Percentiles rank a stretch among this genome's conserved stretches.
phyloP scores from a whole-genome alignment of 176 grass and related monocot species.

The Triticum monococcum region DNA sequence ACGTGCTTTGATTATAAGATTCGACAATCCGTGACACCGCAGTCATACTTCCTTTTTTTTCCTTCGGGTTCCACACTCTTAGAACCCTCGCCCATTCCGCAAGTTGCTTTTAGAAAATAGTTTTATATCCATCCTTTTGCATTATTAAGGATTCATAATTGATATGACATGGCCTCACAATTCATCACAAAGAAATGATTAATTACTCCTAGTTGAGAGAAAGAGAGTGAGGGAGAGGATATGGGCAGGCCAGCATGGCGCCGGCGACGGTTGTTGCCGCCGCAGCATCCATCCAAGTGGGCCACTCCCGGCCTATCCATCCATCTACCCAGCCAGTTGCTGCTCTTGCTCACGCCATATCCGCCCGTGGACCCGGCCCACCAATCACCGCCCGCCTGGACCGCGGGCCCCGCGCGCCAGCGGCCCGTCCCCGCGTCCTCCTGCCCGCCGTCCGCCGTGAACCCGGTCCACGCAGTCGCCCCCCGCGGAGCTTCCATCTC shows the following conservation, averaged over 20 bases:
- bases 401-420: background rate
- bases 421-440: background rate
- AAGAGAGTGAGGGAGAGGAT: background rate
- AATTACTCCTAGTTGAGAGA: background rate
- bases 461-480: slow-evolving; percentile 19
- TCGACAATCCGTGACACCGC: background rate
- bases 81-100: background rate
- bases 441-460: slow-evolving; percentile 12
- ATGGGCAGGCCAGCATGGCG: slow-evolving; percentile 24
- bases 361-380: background rate
- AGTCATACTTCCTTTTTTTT: background rate
- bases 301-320: slow-evolving; percentile 28
- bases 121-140: background rate
- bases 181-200: background rate
- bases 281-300: slow-evolving; percentile 29
- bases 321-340: background rate
- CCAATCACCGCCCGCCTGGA: background rate
- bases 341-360: background rate
- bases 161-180: background rate
- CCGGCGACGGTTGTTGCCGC: slow-evolving; percentile 15
- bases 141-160: background rate
- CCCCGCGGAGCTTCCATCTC: slow-evolving; percentile 8
- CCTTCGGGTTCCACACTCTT: background rate
- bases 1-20: background rate
- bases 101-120: background rate